Evolutionary conservation across 805 yeast genomes (phyloP), one percentile per base, ranked within the genome.

Genomic region (Lachancea mirantina): DNA sequence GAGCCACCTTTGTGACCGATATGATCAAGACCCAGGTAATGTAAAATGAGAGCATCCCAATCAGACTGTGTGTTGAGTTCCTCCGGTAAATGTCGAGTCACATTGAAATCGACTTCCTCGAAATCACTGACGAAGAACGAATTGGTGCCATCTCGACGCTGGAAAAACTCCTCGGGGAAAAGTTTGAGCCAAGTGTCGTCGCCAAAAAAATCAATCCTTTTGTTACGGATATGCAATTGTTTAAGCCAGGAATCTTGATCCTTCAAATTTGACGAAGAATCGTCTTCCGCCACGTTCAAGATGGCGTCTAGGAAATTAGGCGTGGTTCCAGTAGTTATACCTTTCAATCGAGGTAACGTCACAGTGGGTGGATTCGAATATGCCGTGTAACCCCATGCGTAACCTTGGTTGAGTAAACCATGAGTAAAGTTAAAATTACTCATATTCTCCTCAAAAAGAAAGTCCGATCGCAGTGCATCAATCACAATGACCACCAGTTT

Each of bases 1-100:
- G 98, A 89, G 0, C 99, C 99, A 27, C 95, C 94, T 53, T 87
- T 89, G 56, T 92, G 99, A 2, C 99, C 99, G 47, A 92, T 92
- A 54, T 92, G 99, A 53, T 92, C 99, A 18, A 92, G 64, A 0
- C 99, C 99, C 13, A 92, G 62, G 49, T 89, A 92, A 55, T 92
- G 99, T 23, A 92, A 61, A 23, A 92, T 79, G 40, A 92, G 61
- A 4, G 78, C 80, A 52, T 92, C 96, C 97, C 97, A 92, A 8
- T 52, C 48, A 1, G 58, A 50, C 8, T 45, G 34, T 8, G 55
- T 47, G 3, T 26, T 36, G 17, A 89, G 55, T 43, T 84, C 84
- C 5, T 52, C 44, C 24, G 73, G 78, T 19, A 92, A 55, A 55
- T 92, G 96, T 30, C 96, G 67, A 0, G 97, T 88, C 3, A 92